Percentiles rank a stretch among this genome's conserved stretches.
Conservation (phyloP, 192 early-diverging fungal genomes). For the Linnemannia elongata region DNA sequence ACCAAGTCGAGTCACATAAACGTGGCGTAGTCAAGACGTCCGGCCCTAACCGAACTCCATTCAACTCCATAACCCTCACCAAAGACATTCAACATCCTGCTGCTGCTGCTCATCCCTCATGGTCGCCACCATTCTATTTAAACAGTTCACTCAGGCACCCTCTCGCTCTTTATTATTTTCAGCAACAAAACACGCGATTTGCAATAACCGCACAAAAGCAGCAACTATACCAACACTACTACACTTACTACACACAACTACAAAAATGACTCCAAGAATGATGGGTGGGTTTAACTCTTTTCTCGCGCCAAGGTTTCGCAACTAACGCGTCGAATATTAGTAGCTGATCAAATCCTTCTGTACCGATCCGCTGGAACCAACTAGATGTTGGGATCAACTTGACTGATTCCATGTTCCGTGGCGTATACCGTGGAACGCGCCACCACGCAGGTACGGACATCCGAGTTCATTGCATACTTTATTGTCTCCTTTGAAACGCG, state of each 20-base stretch:
- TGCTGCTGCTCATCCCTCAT: not conserved
- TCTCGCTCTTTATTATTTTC: not conserved
- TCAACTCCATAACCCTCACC: not conserved
- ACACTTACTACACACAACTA: not conserved
- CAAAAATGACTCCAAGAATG: constrained; percentile 26
- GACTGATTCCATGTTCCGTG: constrained; percentile 87
- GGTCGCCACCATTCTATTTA: not conserved
- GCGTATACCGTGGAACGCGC: constrained; percentile 81
- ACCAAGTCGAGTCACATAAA: not conserved
- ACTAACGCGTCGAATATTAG: not conserved
- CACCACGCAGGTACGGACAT: constrained; percentile 69
- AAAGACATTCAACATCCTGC: not conserved
- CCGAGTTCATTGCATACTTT: too few species aligned
- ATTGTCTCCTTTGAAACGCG: not conserved
- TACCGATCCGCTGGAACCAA: not conserved
- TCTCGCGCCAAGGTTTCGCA: not conserved
- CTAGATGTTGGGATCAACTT: constrained; percentile 92
- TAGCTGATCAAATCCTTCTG: not conserved
- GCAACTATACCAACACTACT: not conserved
- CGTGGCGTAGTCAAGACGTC: not conserved
- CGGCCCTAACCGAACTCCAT: not conserved
- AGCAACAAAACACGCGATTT: not conserved
- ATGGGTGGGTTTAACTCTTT: constrained; percentile 10
- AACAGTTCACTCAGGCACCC: not conserved
- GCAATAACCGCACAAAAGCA: not conserved